Evolutionary conservation across 148 eudicot genomes (phyloP), one percentile per base, ranked within the genome.

Genomic region (Talinum fruticosum): DNA sequence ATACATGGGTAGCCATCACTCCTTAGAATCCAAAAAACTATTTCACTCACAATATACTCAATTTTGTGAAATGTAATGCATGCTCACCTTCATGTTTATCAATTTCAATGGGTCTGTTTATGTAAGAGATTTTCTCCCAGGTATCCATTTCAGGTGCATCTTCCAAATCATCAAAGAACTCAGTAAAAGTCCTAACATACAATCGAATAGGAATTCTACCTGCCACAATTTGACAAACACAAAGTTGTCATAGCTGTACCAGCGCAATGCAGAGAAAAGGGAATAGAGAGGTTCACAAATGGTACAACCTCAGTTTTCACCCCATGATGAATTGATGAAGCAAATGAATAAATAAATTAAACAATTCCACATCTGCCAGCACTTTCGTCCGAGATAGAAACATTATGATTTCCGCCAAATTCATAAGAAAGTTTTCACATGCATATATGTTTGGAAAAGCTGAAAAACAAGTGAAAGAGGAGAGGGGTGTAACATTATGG

Each of bases 171-270:
- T 87, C 89, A 83, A 95, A 79, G 66, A 83, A 89, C 45, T 87
- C 88, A 26, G 61, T 44, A 72, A 89, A 80, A 76, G 75, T 86
- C 80, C 89, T 79, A 24, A 87, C 87, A 77, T 95, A 95, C 80
- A 95, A 82, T 38, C 99, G 96, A 79, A 95, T 90, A 75, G 99
- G 99, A 83, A 93, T 82, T 81, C 91, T 87, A 67, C 93, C 99
- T 95, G 94, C 79, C 64, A 78, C 35, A 73, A 57, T 73, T n/a
- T 13, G 30, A 41, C 69, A 73, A 67, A 73, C 65, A 73, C 21
- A 23, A 14, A 65, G 57, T 64, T 35, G 54, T 44, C 21, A 81
- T 10, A 18, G 30, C 19, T 13, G 44, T 51, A 51, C 30, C 28
- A 24, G 76, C n/a, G 30, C 13, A 2, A 75, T 12, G 30, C 69